phyloP scores from a whole-genome alignment of 2,329 filamentous ascomycete species.

The Aspergillus sp. region DNA sequence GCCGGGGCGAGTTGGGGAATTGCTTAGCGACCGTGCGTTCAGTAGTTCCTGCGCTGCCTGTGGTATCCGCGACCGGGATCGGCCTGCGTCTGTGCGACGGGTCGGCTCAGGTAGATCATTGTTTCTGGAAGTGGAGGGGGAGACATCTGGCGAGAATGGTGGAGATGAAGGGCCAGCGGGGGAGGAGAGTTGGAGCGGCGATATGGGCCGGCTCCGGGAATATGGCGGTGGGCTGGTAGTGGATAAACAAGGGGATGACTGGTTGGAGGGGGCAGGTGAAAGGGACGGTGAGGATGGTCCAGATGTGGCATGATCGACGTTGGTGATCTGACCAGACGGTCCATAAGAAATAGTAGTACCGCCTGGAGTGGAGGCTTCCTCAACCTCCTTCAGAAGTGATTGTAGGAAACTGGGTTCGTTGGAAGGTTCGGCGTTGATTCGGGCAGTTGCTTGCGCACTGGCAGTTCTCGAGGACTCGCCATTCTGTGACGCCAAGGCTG shows the following conservation, averaged over 20 bases:
- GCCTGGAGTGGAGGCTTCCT: conserved; percentile 43
- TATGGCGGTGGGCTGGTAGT: conserved; percentile 34
- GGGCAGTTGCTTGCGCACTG: conserved; percentile 23
- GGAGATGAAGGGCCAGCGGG: conserved; percentile 25
- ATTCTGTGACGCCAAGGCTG: conserved; percentile 39
- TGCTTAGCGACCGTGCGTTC: conserved; percentile 48
- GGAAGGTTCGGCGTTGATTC: conserved; percentile 30
- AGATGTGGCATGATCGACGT: conserved; percentile 29
- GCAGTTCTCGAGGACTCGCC: conserved; percentile 34
- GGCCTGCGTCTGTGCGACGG: conserved; percentile 8
- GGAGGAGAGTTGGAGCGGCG: conserved; percentile 29
- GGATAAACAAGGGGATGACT: conserved; percentile 33
- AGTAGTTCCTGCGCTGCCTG: conserved; percentile 14
- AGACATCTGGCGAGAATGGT: conserved; percentile 64
- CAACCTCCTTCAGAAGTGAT: conserved; percentile 81
- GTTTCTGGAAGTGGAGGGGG: conserved; percentile 52
- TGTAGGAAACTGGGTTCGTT: conserved; percentile 73
- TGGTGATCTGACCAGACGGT: conserved; percentile 24
- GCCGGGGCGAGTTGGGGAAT: conserved; percentile 58
- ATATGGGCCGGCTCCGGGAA: conserved; percentile 27
- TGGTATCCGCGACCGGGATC: conserved; percentile 19
- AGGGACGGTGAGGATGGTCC: conserved; percentile 38
- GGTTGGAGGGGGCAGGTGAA: conserved; percentile 35
- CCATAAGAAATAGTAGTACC: conserved; percentile 5
- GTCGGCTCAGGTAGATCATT: conserved; percentile 5